phyloP scores from a whole-genome alignment of 2,329 filamentous ascomycete genomes.

The Ophiostoma quercus region DNA sequence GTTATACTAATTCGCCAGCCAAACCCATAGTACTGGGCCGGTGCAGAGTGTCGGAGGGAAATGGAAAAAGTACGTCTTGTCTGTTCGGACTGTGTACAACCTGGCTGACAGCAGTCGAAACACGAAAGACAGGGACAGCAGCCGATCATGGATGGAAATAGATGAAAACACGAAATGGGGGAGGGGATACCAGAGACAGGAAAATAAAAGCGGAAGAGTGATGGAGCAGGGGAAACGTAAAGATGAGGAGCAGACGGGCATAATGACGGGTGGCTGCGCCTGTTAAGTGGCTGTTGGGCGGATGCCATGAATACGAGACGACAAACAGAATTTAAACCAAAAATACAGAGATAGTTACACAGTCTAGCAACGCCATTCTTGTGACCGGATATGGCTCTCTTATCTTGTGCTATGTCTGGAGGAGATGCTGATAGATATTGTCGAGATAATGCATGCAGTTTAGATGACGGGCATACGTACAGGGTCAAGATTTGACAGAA shows the following conservation, averaged over 20 bases:
- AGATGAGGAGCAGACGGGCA: not conserved
- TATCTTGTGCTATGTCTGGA: not conserved
- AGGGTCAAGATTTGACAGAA: not conserved
- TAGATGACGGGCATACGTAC: not conserved
- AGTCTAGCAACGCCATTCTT: not conserved
- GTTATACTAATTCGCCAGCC: not conserved
- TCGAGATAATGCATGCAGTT: not conserved
- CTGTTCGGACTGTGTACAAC: not conserved
- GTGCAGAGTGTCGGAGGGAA: not conserved
- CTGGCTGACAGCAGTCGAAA: not conserved
- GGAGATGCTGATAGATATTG: not conserved
- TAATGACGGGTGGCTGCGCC: slow-evolving; percentile 5
- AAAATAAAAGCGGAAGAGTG: not conserved
- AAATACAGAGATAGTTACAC: too few species aligned
- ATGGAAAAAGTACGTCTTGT: not conserved
- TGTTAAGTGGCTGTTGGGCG: not conserved
- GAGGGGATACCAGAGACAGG: not conserved
- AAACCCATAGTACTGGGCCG: not conserved
- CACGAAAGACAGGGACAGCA: not conserved
- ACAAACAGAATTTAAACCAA: not conserved
- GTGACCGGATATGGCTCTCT: not conserved
- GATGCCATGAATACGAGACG: not conserved
- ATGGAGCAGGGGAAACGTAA: too few species aligned
- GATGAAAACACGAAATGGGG: not conserved
- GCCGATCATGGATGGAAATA: not conserved